Conservation (phyloP, 306 rosid species). For the Cucurbita maxima region DNA sequence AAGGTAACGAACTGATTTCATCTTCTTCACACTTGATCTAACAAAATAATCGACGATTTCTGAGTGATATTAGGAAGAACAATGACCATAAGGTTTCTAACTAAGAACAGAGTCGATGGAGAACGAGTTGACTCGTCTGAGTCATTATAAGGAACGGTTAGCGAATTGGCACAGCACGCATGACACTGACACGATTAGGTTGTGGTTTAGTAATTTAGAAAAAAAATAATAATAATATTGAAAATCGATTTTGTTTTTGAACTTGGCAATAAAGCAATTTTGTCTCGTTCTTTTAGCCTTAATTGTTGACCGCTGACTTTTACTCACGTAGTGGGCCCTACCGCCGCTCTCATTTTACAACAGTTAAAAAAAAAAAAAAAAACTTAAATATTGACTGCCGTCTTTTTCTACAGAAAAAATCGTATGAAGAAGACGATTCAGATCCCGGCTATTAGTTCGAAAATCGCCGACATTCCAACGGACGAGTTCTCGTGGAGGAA, state of each 20-base stretch:
- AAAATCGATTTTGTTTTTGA: neutral
- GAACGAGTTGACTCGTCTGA: neutral
- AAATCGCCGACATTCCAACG: slow-evolving; percentile 77
- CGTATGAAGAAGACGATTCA: slow-evolving; percentile 58
- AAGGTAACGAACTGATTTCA: slow-evolving; percentile 39
- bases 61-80: neutral
- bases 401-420: slow-evolving; percentile 36
- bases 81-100: neutral
- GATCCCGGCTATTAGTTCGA: slow-evolving; percentile 74
- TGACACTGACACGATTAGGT: slow-evolving; percentile 21
- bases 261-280: neutral
- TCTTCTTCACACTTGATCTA: neutral
- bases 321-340: neutral
- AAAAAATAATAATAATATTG: too few relatives aligned
- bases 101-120: neutral
- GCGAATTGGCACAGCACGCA: slow-evolving; percentile 22
- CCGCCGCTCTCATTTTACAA: neutral
- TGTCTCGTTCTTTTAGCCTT: neutral
- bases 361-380: too few relatives aligned
- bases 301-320: slow-evolving; percentile 2
- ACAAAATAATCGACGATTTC: neutral
- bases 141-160: neutral
- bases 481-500: slow-evolving; percentile 91
- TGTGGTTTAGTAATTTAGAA: neutral
- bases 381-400: neutral